Conservation (phyloP, 441 rosid genomes). For the Adansonia madagascariensis region DNA sequence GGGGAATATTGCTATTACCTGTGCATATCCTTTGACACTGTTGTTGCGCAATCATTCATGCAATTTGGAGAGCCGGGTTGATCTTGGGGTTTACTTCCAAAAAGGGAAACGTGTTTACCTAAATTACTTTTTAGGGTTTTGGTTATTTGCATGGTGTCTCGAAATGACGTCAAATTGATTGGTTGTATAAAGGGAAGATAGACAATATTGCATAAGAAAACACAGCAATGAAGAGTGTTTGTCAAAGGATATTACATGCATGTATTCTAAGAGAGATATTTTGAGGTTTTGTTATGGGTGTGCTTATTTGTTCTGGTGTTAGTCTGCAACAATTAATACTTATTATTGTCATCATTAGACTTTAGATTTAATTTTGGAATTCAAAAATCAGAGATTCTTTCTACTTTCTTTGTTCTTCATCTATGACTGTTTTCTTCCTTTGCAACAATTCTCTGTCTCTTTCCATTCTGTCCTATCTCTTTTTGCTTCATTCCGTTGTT, state of each 20-base stretch:
- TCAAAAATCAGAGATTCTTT: neutral
- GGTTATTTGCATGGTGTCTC: neutral
- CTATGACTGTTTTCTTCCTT: neutral
- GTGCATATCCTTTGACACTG: neutral
- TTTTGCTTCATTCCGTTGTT: neutral
- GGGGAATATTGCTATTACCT: neutral
- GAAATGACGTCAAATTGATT: neutral
- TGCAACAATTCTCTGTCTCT: neutral
- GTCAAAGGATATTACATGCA: neutral
- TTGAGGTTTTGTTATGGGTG: neutral
- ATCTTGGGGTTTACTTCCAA: neutral
- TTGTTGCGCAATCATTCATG: neutral
- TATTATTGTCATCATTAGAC: neutral
- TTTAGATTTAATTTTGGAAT: neutral
- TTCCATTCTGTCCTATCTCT: neutral
- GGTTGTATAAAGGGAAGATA: neutral
- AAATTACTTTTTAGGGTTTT: neutral
- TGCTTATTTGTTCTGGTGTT: neutral
- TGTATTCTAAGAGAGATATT: neutral
- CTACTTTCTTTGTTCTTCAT: neutral
- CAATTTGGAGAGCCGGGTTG: neutral
- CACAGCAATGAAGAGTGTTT: neutral
- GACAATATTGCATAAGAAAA: neutral
- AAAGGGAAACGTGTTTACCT: neutral
- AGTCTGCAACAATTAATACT: neutral